A percentile compares a stretch with the other conserved stretches of the same genome.
These are phyloP conservation scores for Extremus antarcticus DNA, from an alignment of 495 filamentous ascomycete genomes.

Conservation along the genomic window DNA sequence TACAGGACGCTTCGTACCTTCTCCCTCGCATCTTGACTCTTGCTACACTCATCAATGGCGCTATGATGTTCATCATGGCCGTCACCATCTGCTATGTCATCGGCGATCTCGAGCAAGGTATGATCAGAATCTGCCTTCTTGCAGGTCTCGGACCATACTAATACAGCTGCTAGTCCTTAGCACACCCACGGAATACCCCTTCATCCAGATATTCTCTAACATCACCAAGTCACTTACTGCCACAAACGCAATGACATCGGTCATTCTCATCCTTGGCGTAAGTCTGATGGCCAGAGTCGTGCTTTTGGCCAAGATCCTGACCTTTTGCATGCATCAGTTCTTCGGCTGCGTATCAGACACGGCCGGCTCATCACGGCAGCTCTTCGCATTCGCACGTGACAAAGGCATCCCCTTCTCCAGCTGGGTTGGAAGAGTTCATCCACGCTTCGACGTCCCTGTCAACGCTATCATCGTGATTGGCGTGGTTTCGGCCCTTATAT, in stretches of 20 bases:
- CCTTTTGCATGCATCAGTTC: too few species aligned
- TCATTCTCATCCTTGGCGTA: constrained; percentile 12
- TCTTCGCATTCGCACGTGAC: constrained; percentile 16
- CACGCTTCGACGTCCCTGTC: constrained; percentile 1
- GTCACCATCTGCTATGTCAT: constrained; percentile 15
- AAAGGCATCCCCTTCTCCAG: constrained; percentile 3
- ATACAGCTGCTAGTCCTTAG: not conserved
- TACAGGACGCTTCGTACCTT: constrained; percentile 9
- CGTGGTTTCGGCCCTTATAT: constrained; percentile 10
- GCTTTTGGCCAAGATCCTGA: not conserved
- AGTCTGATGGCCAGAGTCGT: not conserved
- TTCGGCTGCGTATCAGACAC: constrained; percentile 13
- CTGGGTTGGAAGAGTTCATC: constrained; percentile 2
- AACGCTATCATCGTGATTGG: constrained; percentile 3
- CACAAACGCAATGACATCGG: constrained; percentile 2
- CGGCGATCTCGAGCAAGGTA: not conserved
- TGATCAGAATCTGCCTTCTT: not conserved
- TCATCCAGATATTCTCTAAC: constrained; percentile 11
- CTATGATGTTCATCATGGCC: constrained; percentile 11
- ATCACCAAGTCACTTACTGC: constrained; percentile 4
- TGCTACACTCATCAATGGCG: constrained; percentile 13
- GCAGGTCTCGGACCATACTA: too few species aligned
- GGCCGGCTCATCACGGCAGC: constrained; percentile 10
- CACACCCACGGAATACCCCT: constrained; percentile 11
- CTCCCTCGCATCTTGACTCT: constrained; percentile 13